A percentile compares a stretch with the other conserved stretches of the same genome.
Conservation (phyloP, 2,329 filamentous ascomycete species). For the Ceratocystis eucalypticola region DNA sequence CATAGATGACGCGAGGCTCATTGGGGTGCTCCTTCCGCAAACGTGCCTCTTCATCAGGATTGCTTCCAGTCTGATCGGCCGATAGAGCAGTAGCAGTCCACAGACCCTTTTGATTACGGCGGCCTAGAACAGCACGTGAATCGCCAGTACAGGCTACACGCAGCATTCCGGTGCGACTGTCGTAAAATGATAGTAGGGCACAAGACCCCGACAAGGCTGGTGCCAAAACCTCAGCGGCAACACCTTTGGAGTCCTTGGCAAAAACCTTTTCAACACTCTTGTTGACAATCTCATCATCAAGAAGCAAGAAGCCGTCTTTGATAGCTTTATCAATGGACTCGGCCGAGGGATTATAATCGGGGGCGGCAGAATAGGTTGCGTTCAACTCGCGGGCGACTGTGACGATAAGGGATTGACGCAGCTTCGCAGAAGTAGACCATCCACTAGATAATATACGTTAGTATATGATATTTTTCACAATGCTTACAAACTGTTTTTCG, state of each 20-base stretch:
- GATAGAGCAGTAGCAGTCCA: conserved; percentile 87
- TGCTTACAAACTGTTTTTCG: no score
- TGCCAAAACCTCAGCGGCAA: conserved; percentile 80
- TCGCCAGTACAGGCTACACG: conserved; percentile 94
- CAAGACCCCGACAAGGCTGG: conserved; percentile 95
- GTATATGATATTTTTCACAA: no score
- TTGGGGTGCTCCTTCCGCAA: conserved; percentile 77
- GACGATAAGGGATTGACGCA: conserved; percentile 81
- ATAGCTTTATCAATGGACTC: conserved; percentile 82
- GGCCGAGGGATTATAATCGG: conserved; percentile 50
- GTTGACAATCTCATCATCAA: conserved; percentile 91
- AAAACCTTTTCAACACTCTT: conserved; percentile 84
- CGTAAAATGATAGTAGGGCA: conserved; percentile 90
- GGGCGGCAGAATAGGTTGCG: conserved; percentile 67
- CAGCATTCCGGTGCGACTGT: conserved; percentile 70
- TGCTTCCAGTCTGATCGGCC: conserved; percentile 85
- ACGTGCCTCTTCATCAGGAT: conserved; percentile 68
- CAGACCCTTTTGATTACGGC: conserved; percentile 63
- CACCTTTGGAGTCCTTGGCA: conserved; percentile 76
- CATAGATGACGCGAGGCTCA: conserved; percentile 74
- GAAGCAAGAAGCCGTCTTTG: conserved; percentile 74
- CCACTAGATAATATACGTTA: conserved; percentile 43
- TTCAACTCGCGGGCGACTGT: conserved; percentile 91
- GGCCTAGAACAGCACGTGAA: conserved; percentile 84
- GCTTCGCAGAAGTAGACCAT: conserved; percentile 94